Percentiles rank a stretch among this genome's conserved stretches.
These are phyloP conservation scores for Herpomyces periplanetae DNA, from an alignment of 2,329 filamentous ascomycete species.

Conservation along the genomic window DNA sequence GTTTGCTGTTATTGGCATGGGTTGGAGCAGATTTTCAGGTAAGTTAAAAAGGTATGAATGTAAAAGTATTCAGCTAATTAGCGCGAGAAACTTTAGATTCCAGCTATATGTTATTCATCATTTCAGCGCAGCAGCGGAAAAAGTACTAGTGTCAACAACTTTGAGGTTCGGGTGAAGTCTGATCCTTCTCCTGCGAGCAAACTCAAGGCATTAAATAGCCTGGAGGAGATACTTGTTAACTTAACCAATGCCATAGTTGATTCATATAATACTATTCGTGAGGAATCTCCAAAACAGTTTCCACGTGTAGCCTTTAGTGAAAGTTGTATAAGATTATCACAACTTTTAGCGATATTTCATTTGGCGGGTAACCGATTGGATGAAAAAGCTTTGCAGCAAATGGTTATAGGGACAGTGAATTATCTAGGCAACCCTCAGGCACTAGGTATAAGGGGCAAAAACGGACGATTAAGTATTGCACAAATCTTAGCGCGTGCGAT, in stretches of 20 bases:
- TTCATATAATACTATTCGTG: conserved; percentile 25
- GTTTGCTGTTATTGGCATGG: conserved; percentile 49
- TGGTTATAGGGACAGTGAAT: conserved; percentile 8
- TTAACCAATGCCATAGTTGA: conserved; percentile 31
- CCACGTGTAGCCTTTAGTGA: conserved; percentile 31
- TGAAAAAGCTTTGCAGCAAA: conserved; percentile 13
- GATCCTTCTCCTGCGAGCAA: conserved; percentile 19
- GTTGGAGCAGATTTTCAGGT: conserved; percentile 43
- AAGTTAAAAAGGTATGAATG: conserved; percentile 6
- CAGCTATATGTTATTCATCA: conserved; percentile 12
- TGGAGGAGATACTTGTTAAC: no score
- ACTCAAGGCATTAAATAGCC: no score
- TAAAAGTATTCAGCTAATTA: conserved; percentile 6
- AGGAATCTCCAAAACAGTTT: conserved; percentile 21
- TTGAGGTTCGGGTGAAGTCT: conserved; percentile 10
- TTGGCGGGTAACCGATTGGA: conserved; percentile 21
- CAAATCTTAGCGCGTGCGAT: conserved; percentile 25
- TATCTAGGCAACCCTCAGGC: conserved; percentile 6
- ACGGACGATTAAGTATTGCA: conserved; percentile 19
- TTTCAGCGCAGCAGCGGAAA: background rate
- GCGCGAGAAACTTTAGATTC: conserved; percentile 9
- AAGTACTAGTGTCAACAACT: background rate
- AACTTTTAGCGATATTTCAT: conserved; percentile 24
- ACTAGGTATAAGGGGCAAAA: conserved; percentile 10
- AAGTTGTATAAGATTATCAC: conserved; percentile 28